Conservation (phyloP, 768 basidiomycete genomes). For the Galerina marginata region DNA sequence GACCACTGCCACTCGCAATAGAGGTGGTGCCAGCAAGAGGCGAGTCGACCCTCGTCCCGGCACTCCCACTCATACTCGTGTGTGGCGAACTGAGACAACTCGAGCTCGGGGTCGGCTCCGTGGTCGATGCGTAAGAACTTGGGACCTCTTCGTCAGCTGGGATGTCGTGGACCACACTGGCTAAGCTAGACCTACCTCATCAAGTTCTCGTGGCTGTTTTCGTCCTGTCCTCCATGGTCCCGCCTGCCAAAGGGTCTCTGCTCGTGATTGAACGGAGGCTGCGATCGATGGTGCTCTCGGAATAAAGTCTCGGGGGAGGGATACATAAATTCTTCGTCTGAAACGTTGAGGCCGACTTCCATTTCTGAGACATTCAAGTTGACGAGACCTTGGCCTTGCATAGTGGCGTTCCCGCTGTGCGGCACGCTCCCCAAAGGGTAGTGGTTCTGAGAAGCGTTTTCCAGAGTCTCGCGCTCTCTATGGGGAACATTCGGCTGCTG, state of each 20-base stretch:
- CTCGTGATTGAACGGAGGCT: not conserved
- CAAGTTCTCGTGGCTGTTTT: too few species aligned
- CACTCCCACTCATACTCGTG: not conserved
- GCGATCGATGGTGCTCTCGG: not conserved
- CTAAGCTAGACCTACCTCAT: not conserved
- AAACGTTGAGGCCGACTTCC: too few species aligned
- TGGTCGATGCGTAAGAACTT: not conserved
- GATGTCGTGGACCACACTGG: not conserved
- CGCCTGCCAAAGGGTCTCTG: not conserved
- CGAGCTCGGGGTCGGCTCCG: not conserved
- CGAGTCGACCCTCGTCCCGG: not conserved
- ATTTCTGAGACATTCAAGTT: too few species aligned
- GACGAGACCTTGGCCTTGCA: too few species aligned
- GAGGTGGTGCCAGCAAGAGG: not conserved
- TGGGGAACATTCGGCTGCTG: too few species aligned
- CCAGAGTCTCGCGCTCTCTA: too few species aligned
- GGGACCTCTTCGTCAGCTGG: not conserved
- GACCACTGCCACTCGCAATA: not conserved
- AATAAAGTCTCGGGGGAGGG: not conserved
- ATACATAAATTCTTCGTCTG: not conserved
- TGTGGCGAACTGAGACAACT: constrained; percentile 3
- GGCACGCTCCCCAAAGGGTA: too few species aligned
- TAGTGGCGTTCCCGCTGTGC: too few species aligned
- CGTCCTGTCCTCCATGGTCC: too few species aligned
- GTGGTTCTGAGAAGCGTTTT: too few species aligned